Conservation (phyloP, 805 yeast species). For the Saturnispora zaruensis region DNA sequence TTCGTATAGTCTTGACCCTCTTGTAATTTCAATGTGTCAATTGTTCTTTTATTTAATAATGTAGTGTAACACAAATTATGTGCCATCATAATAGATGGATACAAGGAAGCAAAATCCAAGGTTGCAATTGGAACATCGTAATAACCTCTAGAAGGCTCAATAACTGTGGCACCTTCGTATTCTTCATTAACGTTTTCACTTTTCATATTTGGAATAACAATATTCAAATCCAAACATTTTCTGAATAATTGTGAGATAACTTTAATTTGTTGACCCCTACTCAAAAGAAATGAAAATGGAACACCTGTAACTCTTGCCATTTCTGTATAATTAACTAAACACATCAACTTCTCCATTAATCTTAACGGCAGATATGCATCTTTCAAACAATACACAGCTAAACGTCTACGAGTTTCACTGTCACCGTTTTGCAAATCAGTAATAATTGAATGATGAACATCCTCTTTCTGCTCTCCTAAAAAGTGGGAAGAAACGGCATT, state of each 20-base stretch:
- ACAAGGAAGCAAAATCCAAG: slow-evolving; percentile 91
- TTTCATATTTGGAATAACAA: slow-evolving; percentile 85
- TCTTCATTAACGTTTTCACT: slow-evolving; percentile 80
- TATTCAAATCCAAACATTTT: slow-evolving; percentile 78
- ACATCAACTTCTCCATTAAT: slow-evolving; percentile 86
- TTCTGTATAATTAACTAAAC: slow-evolving; percentile 92
- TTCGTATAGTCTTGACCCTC: slow-evolving; percentile 71
- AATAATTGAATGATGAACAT: slow-evolving; percentile 94
- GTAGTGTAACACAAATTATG: slow-evolving; percentile 96
- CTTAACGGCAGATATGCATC: slow-evolving; percentile 92
- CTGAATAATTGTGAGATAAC: slow-evolving; percentile 93
- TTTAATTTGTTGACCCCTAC: slow-evolving; percentile 96
- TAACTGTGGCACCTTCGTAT: slow-evolving; percentile 98
- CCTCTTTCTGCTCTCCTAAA: slow-evolving; percentile 93
- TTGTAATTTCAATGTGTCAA: slow-evolving; percentile 52
- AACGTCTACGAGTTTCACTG: slow-evolving; percentile 83
- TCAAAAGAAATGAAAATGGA: slow-evolving; percentile 78
- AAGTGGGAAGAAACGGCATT: slow-evolving; percentile 94
- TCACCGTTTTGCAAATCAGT: slow-evolving; percentile 91
- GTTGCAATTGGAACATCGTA: slow-evolving; percentile 97
- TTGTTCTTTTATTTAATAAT: slow-evolving; percentile 57
- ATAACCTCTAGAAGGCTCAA: slow-evolving; percentile 92
- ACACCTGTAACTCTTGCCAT: slow-evolving; percentile 99
- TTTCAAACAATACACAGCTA: slow-evolving; percentile 94
- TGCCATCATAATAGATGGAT: slow-evolving; percentile 99